Base-by-base conservation (phyloP, 1,139 yeast genomes). In the Lodderomyces elongisporus region DNA sequence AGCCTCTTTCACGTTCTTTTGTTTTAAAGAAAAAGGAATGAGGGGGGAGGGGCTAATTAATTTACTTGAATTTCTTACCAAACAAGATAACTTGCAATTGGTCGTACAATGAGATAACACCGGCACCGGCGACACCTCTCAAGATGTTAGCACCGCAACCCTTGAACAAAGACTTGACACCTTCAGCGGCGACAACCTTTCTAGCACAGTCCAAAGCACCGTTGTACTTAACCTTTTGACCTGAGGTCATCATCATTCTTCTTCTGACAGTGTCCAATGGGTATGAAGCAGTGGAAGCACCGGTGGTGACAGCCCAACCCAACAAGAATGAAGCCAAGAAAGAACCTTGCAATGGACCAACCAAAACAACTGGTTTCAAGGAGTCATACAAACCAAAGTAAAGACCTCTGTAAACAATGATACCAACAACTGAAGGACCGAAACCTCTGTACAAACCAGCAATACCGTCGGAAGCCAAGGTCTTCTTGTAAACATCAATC, bases 81-180 rank as follows among this genome's bases (percentile, higher is more conserved):
- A 68, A 65, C 39, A 68, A 23, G 60, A 68, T 60, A 49, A 67
- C 65, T 58, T 68, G 74, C 55, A 68, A 64, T 60, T 68, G 74
- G 59, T 68, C 74, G 60, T 68, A 68, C 60, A 68, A 48, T 63
- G 74, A 68, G 59, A 68, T 66, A 49, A 68, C 74, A 66, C 73
- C 73, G 53, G 74, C 74, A 62, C 73, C 72, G 58, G 74, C 74
- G 54, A 68, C 73, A 68, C 74, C 74, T 67, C 74, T 68, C 59
- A 68, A 66, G 68, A 68, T 68, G 72, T 68, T 68, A 56, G 74
- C 74, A 65, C 69, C 70, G 58, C 74, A 67, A 61, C 74, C 74
- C 65, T 67, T 68, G 71, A 68, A 68, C 58, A 68, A 66, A 49
- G 74, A 66, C 33, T 44, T 46, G 52, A 68, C 54, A 68, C 74